Percentiles rank a stretch among this genome's conserved stretches.
These are phyloP conservation scores for Candida tetrigidarum DNA, from an alignment of 1,139 yeast species.

Conservation along the genomic window DNA sequence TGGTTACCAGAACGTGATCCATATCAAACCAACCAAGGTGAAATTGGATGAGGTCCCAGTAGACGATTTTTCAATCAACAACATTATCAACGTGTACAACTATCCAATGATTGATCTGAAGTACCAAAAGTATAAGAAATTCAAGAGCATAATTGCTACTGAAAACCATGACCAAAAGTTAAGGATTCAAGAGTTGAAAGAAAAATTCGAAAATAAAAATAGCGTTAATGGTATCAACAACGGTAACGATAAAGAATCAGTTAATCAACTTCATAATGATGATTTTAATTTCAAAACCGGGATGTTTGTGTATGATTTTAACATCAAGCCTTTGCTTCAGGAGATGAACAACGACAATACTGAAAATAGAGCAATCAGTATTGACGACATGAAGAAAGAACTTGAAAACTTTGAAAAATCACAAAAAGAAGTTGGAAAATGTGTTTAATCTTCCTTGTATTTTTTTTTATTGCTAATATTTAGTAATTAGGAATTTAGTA, in stretches of 20 bases:
- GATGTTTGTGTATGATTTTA: slow-evolving; percentile 26
- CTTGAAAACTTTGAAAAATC: slow-evolving; percentile 14
- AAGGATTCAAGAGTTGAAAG: slow-evolving; percentile 16
- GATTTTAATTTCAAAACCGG: slow-evolving; percentile 27
- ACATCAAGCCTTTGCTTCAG: slow-evolving; percentile 11
- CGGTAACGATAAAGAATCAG: neutral
- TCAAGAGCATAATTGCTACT: slow-evolving; percentile 12
- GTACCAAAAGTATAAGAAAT: slow-evolving; percentile 8
- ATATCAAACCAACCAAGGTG: slow-evolving; percentile 27
- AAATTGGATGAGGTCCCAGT: slow-evolving; percentile 28
- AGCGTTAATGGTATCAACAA: too few relatives aligned
- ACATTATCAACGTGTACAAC: slow-evolving; percentile 24
- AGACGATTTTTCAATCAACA: slow-evolving; percentile 21
- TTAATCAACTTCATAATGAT: slow-evolving; percentile 7
- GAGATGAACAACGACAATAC: slow-evolving; percentile 3
- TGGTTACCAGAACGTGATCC: slow-evolving; percentile 16
- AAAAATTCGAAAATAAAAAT: slow-evolving; percentile 7
- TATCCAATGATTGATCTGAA: slow-evolving; percentile 25
- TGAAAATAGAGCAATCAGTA: neutral
- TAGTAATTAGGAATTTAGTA: too few relatives aligned
- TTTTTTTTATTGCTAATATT: too few relatives aligned
- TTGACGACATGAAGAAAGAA: neutral
- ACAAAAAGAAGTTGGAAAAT: slow-evolving; percentile 14
- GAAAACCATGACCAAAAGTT: slow-evolving; percentile 18
- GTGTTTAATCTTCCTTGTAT: slow-evolving; percentile 8